Percentiles rank a stretch among this genome's conserved stretches.
Conservation (phyloP, 176 grass and related monocot species). For the Ananas comosus region DNA sequence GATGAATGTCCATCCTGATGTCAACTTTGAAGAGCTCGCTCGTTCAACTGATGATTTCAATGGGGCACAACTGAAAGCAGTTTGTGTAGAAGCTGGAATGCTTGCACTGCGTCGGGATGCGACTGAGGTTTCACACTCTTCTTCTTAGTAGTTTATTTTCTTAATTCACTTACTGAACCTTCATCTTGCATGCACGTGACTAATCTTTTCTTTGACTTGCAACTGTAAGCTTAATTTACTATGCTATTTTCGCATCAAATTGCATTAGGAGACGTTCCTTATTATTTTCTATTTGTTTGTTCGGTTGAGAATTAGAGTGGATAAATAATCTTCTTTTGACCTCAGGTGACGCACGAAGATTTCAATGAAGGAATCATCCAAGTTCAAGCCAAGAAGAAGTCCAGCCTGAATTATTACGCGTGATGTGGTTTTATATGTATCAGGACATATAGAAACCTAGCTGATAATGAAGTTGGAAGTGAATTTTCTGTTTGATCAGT, state of each 20-base stretch:
- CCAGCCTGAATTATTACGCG: constrained; percentile 92
- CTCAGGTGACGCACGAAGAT: constrained; percentile 83
- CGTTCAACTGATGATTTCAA: constrained; percentile 88
- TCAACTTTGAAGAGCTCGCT: constrained; percentile 93
- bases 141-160: neutral
- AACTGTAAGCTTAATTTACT: neutral
- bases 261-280: neutral
- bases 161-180: neutral
- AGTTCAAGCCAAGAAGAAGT: constrained; percentile 95
- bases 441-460: neutral
- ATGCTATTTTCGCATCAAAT: neutral
- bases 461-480: neutral
- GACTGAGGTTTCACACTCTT: constrained; percentile 49
- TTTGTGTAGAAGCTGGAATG: constrained; percentile 97
- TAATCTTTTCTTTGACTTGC: too few species aligned
- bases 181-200: too few species aligned
- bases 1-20: constrained; percentile 89
- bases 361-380: constrained; percentile 95
- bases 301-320: neutral
- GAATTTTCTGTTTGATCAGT: neutral
- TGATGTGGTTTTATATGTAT: constrained; percentile 12
- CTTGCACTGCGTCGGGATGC: constrained; percentile 82
- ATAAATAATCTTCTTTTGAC: constrained; percentile 1
- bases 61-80: constrained; percentile 88
- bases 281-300: neutral